Percentiles rank a stretch among this genome's conserved stretches.
phyloP scores from a whole-genome alignment of 805 yeast genomes.

The Brettanomyces custersianus region DNA sequence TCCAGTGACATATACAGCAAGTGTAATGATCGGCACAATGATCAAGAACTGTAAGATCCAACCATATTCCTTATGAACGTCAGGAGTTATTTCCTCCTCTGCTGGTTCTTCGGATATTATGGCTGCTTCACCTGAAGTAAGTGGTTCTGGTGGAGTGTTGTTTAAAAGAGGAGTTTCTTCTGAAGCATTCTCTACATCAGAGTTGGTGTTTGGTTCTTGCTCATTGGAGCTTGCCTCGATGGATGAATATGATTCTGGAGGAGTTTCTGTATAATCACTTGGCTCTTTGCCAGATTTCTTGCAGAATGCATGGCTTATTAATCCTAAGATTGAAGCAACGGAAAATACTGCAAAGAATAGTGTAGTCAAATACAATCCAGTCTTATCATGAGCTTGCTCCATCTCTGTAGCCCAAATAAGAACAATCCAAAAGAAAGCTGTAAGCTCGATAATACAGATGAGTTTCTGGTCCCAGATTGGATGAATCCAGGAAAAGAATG shows the following conservation, averaged over 20 bases:
- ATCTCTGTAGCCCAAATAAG: conserved; percentile 43
- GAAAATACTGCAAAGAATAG: conserved; percentile 39
- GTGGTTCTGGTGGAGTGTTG: conserved; percentile 10
- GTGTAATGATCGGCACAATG: conserved; percentile 56
- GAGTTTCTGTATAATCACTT: not conserved
- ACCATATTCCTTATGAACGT: conserved; percentile 37
- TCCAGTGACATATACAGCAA: conserved; percentile 45
- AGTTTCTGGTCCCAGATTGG: conserved; percentile 56
- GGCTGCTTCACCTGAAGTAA: conserved; percentile 3
- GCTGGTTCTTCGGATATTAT: conserved; percentile 2
- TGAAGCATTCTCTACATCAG: not conserved
- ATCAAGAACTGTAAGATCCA: conserved; percentile 73
- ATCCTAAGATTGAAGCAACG: conserved; percentile 41
- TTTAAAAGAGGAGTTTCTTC: conserved; percentile 4
- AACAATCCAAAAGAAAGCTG: conserved; percentile 47
- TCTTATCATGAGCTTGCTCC: conserved; percentile 38
- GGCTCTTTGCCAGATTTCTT: conserved; percentile 17
- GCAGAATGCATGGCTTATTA: conserved; percentile 39
- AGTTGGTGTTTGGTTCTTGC: not conserved
- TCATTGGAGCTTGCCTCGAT: conserved; percentile 7
- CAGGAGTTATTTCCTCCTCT: conserved; percentile 5
- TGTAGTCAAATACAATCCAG: conserved; percentile 44
- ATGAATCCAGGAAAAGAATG: conserved; percentile 31
- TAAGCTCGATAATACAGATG: conserved; percentile 43
- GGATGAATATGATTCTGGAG: not conserved